phyloP scores from a whole-genome alignment of 257 asterid genomes.

The Rehmannia glutinosa region DNA sequence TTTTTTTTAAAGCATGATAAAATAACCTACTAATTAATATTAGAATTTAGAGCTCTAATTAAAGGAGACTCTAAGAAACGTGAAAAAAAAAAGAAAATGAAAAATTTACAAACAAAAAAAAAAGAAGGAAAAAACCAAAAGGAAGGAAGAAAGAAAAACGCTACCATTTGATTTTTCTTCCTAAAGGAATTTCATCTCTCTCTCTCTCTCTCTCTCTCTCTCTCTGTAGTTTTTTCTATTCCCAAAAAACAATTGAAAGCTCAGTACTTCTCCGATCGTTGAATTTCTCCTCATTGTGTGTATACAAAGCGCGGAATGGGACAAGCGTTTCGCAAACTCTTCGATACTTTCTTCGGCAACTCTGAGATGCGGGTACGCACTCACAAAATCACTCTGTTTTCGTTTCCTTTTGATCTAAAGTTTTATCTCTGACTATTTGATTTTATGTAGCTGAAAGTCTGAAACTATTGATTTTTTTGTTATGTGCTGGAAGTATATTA shows the following conservation, averaged over 20 bases:
- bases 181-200: neutral
- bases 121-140: neutral
- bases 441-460: neutral
- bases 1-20: too few relatives aligned
- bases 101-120: neutral
- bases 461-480: neutral
- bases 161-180: slow-evolving; percentile 9
- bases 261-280: slow-evolving; percentile 19
- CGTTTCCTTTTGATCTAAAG: neutral
- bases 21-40: too few relatives aligned
- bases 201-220: too few relatives aligned
- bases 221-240: neutral
- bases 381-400: neutral
- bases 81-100: neutral
- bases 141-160: slow-evolving; percentile 12
- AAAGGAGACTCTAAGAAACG: too few relatives aligned
- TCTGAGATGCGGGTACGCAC: slow-evolving; percentile 84
- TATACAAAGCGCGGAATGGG: slow-evolving; percentile 54
- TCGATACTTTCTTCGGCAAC: slow-evolving; percentile 93
- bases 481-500: neutral
- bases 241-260: neutral
- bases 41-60: too few relatives aligned
- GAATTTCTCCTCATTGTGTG: slow-evolving; percentile 15
- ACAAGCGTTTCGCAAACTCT: slow-evolving; percentile 96
- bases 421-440: neutral